Conservation (phyloP, 345 rosid genomes). For the Cardamine occulta region DNA sequence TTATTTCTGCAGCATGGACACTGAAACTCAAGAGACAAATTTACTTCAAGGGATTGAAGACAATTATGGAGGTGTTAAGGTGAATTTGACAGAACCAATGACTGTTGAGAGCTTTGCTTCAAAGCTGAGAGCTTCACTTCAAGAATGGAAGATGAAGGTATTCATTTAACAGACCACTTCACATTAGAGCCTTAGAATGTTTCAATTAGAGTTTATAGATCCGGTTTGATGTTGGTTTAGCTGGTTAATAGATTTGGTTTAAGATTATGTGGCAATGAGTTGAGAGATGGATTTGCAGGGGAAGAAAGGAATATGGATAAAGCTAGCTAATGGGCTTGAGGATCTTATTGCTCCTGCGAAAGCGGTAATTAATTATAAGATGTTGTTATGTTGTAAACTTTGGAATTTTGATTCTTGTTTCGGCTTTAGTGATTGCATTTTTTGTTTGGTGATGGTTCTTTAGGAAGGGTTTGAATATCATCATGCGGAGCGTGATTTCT, state of each 20-base stretch:
- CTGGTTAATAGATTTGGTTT: not conserved
- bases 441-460: not conserved
- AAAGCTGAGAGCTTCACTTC: constrained; percentile 4
- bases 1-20: not conserved
- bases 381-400: not conserved
- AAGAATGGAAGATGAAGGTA: constrained; percentile 1
- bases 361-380: not conserved
- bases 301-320: constrained; percentile 70
- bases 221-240: not conserved
- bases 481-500: constrained; percentile 63
- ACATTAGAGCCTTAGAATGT: not conserved
- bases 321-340: constrained; percentile 50
- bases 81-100: constrained; percentile 3
- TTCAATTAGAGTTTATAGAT: not conserved
- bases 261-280: not conserved
- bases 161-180: not conserved
- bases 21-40: not conserved
- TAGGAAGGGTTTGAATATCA: constrained; percentile 65
- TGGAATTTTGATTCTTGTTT: not conserved
- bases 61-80: not conserved
- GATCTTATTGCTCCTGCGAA: constrained; percentile 50
- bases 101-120: not conserved
- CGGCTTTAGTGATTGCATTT: not conserved
- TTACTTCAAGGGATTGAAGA: constrained; percentile 15
- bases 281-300: constrained; percentile 48